Base-by-base conservation (phyloP, 345 rosid species). In the Euclidium syriacum region DNA sequence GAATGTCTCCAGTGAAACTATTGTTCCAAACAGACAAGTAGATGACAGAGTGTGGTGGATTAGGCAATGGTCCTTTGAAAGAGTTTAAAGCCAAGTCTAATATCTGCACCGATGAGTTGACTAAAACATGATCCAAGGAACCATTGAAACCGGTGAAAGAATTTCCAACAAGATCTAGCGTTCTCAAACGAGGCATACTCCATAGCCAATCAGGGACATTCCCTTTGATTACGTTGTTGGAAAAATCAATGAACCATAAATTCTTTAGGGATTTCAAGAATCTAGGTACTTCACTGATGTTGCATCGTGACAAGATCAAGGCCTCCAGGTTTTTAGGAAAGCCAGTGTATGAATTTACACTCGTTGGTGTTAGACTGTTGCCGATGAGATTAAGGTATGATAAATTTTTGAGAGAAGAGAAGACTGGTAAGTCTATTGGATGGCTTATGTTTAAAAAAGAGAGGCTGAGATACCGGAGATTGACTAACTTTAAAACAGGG, bases 1-100 rank as follows among this genome's bases (percentile, higher is more conserved):
- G 65, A 6, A 58, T 67, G 0, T 58, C 17, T 40, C 72, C 72
- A 0, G 65, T 58, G 52, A 67, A 67, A 23, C 72, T 67, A 8
- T 67, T 67, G 72, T 67, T 67, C 65, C 65, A 50, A 10, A 27
- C 65, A 39, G 72, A 58, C 36, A 67, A 36, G 59, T 58, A 11
- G 52, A 49, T 58, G 36, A 67, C 40, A 30, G 58, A 48, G 47
- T 6, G 16, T 36, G 67, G 67, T 48, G 67, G 67, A 48, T 34
- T 12, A 35, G 56, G 72, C 10, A 67, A 11, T 16, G 72, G 41
- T 3, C 73, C 73, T 42, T 51, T 58, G 39, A 62, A 62, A 25
- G 57, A 62, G 57, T 62, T 62, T 24, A 35, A 36, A 24, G 67
- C 67, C 35, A 62, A 12, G 9, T 68, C 57, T 56, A 66, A 11